Base-by-base conservation (phyloP, 805 yeast species). In the Lipomyces yamadae region DNA sequence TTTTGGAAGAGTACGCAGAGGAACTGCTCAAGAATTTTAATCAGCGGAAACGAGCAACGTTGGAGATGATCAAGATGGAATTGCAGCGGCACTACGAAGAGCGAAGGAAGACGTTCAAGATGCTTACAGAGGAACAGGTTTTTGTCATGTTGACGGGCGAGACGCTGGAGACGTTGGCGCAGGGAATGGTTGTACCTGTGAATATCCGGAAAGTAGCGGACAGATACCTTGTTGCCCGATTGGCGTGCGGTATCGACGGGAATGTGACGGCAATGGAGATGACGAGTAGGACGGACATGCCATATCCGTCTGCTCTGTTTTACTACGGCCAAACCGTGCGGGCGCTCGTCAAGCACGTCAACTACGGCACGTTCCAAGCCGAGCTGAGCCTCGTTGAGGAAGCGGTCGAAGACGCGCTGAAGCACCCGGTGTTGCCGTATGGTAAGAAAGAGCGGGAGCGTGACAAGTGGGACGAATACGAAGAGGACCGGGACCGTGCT, bases 141-240 rank as follows among this genome's bases (percentile, higher is more conserved):
- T 95, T 95, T 84, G 89, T 89, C 66, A 85, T 91, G 84, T 83
- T 95, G 69, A 92, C 98, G 0, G 97, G 97, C 65, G 98, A 94
- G 76, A 85, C 91, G 2, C 80, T 82, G 8, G 87, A 88, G 60
- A 80, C 91, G 0, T 87, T 92, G 78, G 83, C 84, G 65, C 81
- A 83, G 50, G 96, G 93, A 30, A 78, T 85, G 13, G 84, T 93
- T 53, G 86, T 92, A 15, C 93, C 98, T 0, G 94, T 90, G 24
- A 84, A 86, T 33, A 79, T 92, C 35, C 85, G 84, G 68, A 86
- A 88, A 72, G 91, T 91, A 67, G 80, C 81, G 55, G 82, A 82
- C 66, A 77, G 83, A 78, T 81, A 66, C 68, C 75, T 71, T 81
- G 67, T 71, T 7, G 86, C 72, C 66, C 77, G 62, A 80, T 89